Evolutionary conservation across 108 stramenopile genomes (phyloP).

Genomic region (Skeletonema costatum): DNA sequence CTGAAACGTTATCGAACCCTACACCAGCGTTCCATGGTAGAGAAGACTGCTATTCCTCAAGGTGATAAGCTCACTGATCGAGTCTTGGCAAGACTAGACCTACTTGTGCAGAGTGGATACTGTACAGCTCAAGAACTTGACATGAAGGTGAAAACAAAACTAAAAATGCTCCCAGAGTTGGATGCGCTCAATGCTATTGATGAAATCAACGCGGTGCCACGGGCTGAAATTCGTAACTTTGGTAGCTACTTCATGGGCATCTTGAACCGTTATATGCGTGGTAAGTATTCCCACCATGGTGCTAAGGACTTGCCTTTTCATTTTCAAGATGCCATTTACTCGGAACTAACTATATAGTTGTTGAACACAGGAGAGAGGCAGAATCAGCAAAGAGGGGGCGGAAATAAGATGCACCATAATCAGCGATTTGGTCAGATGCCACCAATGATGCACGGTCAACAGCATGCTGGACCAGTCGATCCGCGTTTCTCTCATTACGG

Average conservation of each 20-base stretch:
- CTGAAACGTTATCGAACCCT: conserved; percentile 75
- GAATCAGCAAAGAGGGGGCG: conserved; percentile 12
- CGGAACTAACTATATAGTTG: background rate
- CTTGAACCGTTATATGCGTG: conserved; percentile 83
- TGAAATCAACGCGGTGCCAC: conserved; percentile 61
- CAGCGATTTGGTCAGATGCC: background rate
- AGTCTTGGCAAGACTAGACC: conserved; percentile 57
- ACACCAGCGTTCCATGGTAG: conserved; percentile 39
- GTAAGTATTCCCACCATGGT: conserved; percentile 14
- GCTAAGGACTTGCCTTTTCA: background rate
- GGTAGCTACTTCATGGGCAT: conserved; percentile 80
- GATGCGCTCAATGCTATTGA: conserved; percentile 85
- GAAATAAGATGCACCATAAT: conserved; percentile 22
- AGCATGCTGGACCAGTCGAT: background rate
- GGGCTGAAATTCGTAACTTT: conserved; percentile 73
- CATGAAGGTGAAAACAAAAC: conserved; percentile 70
- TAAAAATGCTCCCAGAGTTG: conserved; percentile 75
- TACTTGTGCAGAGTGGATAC: conserved; percentile 61
- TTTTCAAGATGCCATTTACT: background rate
- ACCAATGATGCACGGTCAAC: conserved; percentile 2
- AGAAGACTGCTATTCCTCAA: conserved; percentile 47
- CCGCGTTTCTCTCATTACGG: conserved; percentile 23
- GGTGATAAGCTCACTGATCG: conserved; percentile 59
- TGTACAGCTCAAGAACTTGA: conserved; percentile 76
- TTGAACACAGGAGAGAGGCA: conserved; percentile 1